Evolutionary conservation across 2,329 filamentous ascomycete genomes (phyloP), one percentile per base, ranked within the genome.

Genomic region (Phoma herbarum): DNA sequence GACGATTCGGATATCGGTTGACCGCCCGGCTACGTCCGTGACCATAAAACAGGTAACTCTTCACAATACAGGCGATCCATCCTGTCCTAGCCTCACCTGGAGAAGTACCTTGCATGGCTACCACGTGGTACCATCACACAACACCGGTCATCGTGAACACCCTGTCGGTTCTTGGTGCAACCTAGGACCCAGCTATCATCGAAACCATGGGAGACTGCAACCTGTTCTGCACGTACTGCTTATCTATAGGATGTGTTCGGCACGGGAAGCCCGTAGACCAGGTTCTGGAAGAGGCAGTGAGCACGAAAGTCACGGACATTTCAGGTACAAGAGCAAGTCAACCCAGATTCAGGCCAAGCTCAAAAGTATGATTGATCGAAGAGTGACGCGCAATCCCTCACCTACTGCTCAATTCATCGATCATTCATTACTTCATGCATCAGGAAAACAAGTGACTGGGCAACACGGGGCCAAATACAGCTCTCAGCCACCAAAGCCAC

Each of bases 401-500:
- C 33, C 9, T 28, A 56, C 22, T 56, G 23, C 45, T 20, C 7
- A 4, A 22, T 56, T 2, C 9, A 31, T 42, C 22, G 16, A 22
- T 11, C 43, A 3, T 29, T 2, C 2, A 10, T 26, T 16, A 10
- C 18, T 16, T n/a, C 29, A n/a, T 18, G 4, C 12, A 26, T 5
- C 14, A 1, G n/a, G 41, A n/a, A 49, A 5, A 14, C 9, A 14
- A 14, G 2, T 9, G 23, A 14, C 5, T 7, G n/a, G 26, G 22
- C 39, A 22, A 25, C 29, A 45, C 52, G 11, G 35, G 16, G 3
- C 14, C 12, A 35, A 6, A 42, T 7, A 44, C 37, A 39, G 2
- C 14, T 6, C 28, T 49, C 45, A 56, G 52, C 52, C 46, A 50
- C 45, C 20, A 31, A 44, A 35, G 52, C 37, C 37, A 49, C 52